Evolutionary conservation across 2,329 filamentous ascomycete genomes (phyloP), one percentile per base, ranked within the genome.

Genomic region (Exophiala spinifera): DNA sequence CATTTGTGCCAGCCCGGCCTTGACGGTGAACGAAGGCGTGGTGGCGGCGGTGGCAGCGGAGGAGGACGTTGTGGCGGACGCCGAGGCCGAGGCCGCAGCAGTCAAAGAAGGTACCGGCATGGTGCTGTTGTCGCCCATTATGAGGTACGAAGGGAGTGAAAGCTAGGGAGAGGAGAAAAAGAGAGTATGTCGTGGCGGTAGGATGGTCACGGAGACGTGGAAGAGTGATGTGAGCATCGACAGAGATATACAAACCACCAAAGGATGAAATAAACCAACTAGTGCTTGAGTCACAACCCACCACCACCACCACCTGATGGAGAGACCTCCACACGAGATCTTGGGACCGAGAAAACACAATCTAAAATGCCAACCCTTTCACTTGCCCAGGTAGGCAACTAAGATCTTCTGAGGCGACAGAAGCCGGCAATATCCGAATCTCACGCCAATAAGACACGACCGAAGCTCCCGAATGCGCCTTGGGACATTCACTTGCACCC

Each of bases 1-100:
- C 94, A 99, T 99, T 74, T 95, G 88, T 20, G 94, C 94, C 62
- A 99, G 80, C 56, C 92, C 94, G 50, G 90, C 88, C 82, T 99
- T 99, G 81, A 96, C 86, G 64, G 86, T 86, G 74, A 96, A 95
- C 73, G 83, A 79, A 62, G 74, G 67, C 61, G 73, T 76, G 63
- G 28, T 31, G 28, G 74, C 31, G 13, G 73, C 76, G 63, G 74
- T 34, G 13, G 54, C 21, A 34, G 55, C 31, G 50, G 54, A 49
- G 40, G 48, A 19, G 25, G 47, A 42, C 17, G 20, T 37, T 23
- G 39, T 53, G 46, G 51, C 42, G 44, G 44, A 39, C 44, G 53
- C 40, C 31, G 46, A 37, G n/a, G 33, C n/a, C 13, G 50, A 43
- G 56, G 49, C 48, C 36, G 51, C 52, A 7, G 23, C 23, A 25